Evolutionary conservation across 176 grass and related monocot genomes (phyloP).

Genomic region (Phragmites australis): DNA sequence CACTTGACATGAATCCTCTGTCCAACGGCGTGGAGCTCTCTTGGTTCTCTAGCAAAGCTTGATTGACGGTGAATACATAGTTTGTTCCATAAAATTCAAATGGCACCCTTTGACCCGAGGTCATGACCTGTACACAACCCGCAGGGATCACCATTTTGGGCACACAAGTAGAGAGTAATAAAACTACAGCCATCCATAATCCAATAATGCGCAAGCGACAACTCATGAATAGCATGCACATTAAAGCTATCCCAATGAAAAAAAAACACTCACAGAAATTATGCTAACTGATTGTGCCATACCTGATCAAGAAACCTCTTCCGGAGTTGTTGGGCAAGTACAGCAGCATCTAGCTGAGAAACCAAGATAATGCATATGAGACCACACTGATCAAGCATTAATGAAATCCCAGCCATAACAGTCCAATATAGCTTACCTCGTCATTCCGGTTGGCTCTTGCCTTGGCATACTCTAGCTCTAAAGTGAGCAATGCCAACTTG

Average conservation of each 20-base stretch:
- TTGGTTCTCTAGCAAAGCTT: conserved; percentile 86
- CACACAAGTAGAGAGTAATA: conserved; percentile 3
- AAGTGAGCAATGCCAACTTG: conserved; percentile 61
- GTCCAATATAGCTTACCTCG: conserved; percentile 28
- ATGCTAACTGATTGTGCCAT: conserved; percentile 8
- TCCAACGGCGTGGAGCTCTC: conserved; percentile 70
- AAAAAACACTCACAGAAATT: conserved; percentile 15
- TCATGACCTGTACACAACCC: conserved; percentile 58
- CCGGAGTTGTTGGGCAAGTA: conserved; percentile 82
- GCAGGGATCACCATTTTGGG: conserved; percentile 21
- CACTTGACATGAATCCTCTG: conserved; percentile 77
- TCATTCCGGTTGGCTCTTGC: conserved; percentile 44
- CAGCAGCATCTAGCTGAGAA: conserved; percentile 87
- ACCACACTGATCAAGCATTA: not conserved
- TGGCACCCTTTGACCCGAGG: conserved; percentile 78
- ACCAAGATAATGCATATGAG: conserved; percentile 30
- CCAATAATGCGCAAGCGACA: not conserved
- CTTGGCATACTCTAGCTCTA: conserved; percentile 62
- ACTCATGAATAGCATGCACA: conserved; percentile 1
- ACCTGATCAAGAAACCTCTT: conserved; percentile 90
- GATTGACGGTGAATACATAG: conserved; percentile 88
- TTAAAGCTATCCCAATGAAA: not conserved
- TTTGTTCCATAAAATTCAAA: conserved; percentile 99
- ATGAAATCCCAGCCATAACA: too few relatives aligned
- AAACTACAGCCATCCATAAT: not conserved